These are phyloP conservation scores for Oryza punctata DNA, from an alignment of 176 grass and related monocot species.

Conservation along the genomic window DNA sequence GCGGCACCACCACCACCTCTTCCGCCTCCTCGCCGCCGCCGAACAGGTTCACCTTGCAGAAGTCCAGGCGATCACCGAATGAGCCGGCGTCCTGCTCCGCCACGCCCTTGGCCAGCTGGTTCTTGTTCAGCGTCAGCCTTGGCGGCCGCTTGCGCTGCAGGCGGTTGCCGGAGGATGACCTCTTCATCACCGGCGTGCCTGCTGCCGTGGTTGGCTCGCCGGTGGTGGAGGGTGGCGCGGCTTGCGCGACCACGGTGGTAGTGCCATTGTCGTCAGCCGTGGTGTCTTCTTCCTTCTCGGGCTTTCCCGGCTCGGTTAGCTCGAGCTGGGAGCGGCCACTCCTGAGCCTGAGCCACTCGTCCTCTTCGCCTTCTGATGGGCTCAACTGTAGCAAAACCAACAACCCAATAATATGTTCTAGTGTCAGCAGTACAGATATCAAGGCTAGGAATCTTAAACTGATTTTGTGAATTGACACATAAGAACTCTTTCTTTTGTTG, in stretches of 20 bases:
- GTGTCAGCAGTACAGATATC: neutral
- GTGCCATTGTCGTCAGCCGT: neutral
- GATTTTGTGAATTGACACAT: no score
- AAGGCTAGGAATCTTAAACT: no score
- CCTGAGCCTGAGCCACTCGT: slow-evolving; percentile 30
- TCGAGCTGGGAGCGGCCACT: slow-evolving; percentile 38
- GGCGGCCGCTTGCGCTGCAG: slow-evolving; percentile 48
- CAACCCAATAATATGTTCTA: neutral
- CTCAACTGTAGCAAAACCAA: slow-evolving; percentile 62
- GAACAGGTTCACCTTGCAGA: slow-evolving; percentile 70
- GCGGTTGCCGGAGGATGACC: slow-evolving; percentile 46
- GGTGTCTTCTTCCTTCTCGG: slow-evolving; percentile 31
- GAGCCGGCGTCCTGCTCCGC: slow-evolving; percentile 33
- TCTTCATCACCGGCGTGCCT: slow-evolving; percentile 36
- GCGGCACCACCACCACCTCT: slow-evolving; percentile 43
- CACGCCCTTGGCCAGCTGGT: slow-evolving; percentile 11
- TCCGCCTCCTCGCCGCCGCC: slow-evolving; percentile 31
- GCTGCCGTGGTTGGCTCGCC: neutral
- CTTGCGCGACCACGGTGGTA: neutral
- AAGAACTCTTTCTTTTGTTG: neutral
- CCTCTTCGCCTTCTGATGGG: slow-evolving; percentile 62
- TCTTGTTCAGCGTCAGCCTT: slow-evolving; percentile 39
- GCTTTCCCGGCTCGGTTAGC: slow-evolving; percentile 8
- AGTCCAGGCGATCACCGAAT: slow-evolving; percentile 46
- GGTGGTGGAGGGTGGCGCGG: neutral